A percentile compares a stretch with the other conserved stretches of the same genome.
These are phyloP conservation scores for Stachybotrys chartarum DNA, from an alignment of 2,329 filamentous ascomycete genomes.

Conservation along the genomic window DNA sequence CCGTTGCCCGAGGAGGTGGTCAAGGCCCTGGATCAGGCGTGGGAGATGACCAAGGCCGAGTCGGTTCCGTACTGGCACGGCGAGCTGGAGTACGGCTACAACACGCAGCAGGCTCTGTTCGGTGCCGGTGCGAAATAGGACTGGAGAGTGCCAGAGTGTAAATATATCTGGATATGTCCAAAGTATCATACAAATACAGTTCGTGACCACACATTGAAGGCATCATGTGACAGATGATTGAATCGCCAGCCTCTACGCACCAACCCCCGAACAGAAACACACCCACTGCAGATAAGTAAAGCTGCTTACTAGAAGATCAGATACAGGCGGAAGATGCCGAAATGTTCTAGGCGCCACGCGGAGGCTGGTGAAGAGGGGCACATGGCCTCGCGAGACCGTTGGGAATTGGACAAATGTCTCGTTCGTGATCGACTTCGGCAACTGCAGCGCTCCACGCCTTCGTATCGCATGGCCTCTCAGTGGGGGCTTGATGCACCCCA, in stretches of 20 bases:
- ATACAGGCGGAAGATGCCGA: neutral
- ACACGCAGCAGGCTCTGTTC: constrained; percentile 56
- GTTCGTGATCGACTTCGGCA: neutral
- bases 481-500: neutral
- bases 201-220: too few relatives aligned
- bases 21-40: constrained; percentile 67
- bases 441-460: neutral
- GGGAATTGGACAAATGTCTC: too few relatives aligned
- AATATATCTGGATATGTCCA: constrained; percentile 15
- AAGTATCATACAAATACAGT: neutral
- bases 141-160: constrained; percentile 8
- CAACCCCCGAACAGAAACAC: too few relatives aligned
- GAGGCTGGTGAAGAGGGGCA: neutral
- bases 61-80: constrained; percentile 47
- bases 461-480: neutral
- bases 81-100: constrained; percentile 60
- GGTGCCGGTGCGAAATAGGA: constrained; percentile 32
- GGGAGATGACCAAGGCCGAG: constrained; percentile 59
- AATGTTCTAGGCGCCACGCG: neutral
- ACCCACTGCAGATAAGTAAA: too few relatives aligned
- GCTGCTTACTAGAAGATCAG: too few relatives aligned
- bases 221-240: too few relatives aligned
- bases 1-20: constrained; percentile 73
- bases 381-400: neutral
- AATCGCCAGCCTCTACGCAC: too few relatives aligned